Conservation (phyloP, 352 stramenopile genomes). For the Sclerospora graminicola region DNA sequence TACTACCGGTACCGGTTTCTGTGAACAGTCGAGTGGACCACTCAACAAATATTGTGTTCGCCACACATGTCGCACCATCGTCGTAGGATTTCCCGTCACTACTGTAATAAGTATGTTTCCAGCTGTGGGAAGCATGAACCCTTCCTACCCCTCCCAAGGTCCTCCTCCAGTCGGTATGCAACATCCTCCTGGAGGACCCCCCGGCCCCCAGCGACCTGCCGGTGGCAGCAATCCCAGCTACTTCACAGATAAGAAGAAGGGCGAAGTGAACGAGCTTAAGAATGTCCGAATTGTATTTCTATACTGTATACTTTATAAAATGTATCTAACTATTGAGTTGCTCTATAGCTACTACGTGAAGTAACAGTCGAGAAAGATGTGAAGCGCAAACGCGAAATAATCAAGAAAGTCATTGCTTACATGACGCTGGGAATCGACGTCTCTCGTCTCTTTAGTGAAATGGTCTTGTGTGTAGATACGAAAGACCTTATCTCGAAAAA, state of each 20-base stretch:
- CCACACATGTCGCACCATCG: no score
- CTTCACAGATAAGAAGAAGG: slow-evolving; percentile 91
- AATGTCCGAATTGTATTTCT: slow-evolving; percentile 50
- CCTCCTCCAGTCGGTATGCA: slow-evolving; percentile 15
- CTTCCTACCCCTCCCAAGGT: slow-evolving; percentile 19
- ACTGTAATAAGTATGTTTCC: no score
- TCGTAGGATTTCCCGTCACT: no score
- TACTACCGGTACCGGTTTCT: no score
- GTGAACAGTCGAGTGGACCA: no score
- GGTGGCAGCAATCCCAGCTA: slow-evolving; percentile 54
- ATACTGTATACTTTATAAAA: neutral
- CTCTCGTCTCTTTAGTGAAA: slow-evolving; percentile 97
- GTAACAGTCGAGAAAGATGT: slow-evolving; percentile 95
- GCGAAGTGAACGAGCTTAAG: slow-evolving; percentile 93
- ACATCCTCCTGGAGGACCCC: slow-evolving; percentile 7
- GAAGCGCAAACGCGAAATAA: slow-evolving; percentile 97
- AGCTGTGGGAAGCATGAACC: slow-evolving; percentile 10
- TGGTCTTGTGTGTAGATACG: slow-evolving; percentile 96
- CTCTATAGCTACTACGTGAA: slow-evolving; percentile 87
- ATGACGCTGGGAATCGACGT: slow-evolving; percentile 99
- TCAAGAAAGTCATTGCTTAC: slow-evolving; percentile 99
- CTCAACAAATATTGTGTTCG: no score
- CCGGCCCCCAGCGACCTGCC: slow-evolving; percentile 12
- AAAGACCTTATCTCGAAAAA: slow-evolving; percentile 99
- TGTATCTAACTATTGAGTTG: neutral